These are phyloP conservation scores for Emergomyces africanus DNA, from an alignment of 2,329 filamentous ascomycete genomes.

Conservation along the genomic window DNA sequence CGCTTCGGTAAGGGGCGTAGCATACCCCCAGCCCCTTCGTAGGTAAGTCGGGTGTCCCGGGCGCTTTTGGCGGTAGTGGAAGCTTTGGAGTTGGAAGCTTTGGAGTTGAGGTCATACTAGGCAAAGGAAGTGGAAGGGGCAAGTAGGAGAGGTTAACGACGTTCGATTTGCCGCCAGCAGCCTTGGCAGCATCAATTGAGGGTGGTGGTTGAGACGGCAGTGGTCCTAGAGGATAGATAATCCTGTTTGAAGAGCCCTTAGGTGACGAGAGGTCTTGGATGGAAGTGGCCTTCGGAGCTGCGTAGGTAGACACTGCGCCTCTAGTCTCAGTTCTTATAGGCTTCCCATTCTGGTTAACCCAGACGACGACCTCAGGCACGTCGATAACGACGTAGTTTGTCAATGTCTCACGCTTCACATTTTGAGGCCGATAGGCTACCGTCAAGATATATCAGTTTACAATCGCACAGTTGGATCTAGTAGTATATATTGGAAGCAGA, in stretches of 20 bases:
- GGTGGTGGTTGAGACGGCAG: background rate
- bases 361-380: conserved; percentile 43
- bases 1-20: conserved; percentile 45
- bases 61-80: background rate
- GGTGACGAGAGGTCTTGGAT: background rate
- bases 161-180: background rate
- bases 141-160: background rate
- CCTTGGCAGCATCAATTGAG: too few species aligned
- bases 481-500: background rate
- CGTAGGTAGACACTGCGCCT: conserved; percentile 43
- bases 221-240: background rate
- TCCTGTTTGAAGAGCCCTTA: background rate
- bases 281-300: conserved; percentile 23
- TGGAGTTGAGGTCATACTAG: background rate
- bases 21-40: conserved; percentile 36
- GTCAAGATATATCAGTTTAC: conserved; percentile 1
- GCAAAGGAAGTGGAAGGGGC: background rate
- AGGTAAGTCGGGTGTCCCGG: background rate
- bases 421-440: conserved; percentile 19
- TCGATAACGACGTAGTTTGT: conserved; percentile 26
- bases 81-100: background rate
- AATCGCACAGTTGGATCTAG: background rate
- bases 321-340: conserved; percentile 28
- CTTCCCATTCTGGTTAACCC: conserved; percentile 46
- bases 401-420: conserved; percentile 26